Base-by-base conservation (phyloP, 2,329 filamentous ascomycete genomes). In the Colletotrichum coccodes region DNA sequence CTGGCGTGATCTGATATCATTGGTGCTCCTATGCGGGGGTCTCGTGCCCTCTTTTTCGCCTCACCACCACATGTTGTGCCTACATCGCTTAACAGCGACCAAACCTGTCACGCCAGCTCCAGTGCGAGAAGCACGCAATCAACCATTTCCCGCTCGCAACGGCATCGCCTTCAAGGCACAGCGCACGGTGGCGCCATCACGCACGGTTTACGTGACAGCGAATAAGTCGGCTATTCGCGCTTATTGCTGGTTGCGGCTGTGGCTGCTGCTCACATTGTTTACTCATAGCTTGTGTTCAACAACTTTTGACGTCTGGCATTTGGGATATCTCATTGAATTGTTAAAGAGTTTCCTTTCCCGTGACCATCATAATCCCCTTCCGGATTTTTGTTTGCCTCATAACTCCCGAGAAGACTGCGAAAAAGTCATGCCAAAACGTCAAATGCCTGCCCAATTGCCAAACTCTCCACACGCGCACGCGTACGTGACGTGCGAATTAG, bases 261-360 rank as follows among this genome's bases (percentile, higher is more conserved):
- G 26, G 23, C 16, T 18, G 14, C 53, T 23, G 38, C 23, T 32
- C 12, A 36, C 6, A 36, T n/a, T 32, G 18, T 7, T 9, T 32
- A 49, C 40, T 40, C 12, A 34, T 34, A 11, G 30, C n/a, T n/a
- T 18, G 21, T 50, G 42, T 36, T 60, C 46, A 59, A 58, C 40
- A 47, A 46, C 56, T 30, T 63, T 66, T 60, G 66, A 69, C 66
- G 66, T 69, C 42, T 69, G 66, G 66, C 66, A 69, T 69, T 69
- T 69, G 62, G 66, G 61, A 66, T 69, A 69, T 69, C 66, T 69
- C 23, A 69, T 69, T 69, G 66, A 66, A 69, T 69, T 69, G 61
- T 60, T 49, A 44, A 36, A 34, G 46, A 65, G 53, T 58, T 49
- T 69, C 49, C 50, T 66, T 60, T 56, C 56, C 66, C 54, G 38